phyloP scores from a whole-genome alignment of 768 basidiomycete genomes.

The Erythrobasidium yunnanense region DNA sequence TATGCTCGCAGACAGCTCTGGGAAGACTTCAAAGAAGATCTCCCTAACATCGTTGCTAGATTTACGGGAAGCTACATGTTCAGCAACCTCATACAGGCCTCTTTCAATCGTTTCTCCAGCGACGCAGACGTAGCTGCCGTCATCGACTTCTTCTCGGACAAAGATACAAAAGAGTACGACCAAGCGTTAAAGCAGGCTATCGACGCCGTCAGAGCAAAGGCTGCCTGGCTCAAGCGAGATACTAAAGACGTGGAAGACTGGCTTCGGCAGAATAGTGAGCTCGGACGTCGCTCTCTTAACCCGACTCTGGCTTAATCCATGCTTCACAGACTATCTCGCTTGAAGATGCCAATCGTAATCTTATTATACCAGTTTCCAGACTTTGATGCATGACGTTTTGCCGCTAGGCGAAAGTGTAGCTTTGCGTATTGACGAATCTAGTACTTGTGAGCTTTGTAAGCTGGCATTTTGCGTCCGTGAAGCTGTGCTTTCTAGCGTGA shows the following conservation, averaged over 20 bases:
- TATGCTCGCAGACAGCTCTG: slow-evolving; percentile 50
- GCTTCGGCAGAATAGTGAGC: slow-evolving; percentile 32
- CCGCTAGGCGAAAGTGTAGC: too few relatives aligned
- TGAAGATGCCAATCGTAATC: too few relatives aligned
- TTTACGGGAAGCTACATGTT: slow-evolving; percentile 62
- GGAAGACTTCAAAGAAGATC: slow-evolving; percentile 45
- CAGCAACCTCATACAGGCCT: slow-evolving; percentile 40
- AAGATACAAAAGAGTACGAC: slow-evolving; percentile 52
- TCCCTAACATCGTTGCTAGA: slow-evolving; percentile 46
- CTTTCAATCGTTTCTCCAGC: slow-evolving; percentile 51
- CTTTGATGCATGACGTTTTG: too few relatives aligned
- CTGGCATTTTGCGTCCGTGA: too few relatives aligned
- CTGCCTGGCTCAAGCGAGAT: slow-evolving; percentile 51
- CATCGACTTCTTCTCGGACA: slow-evolving; percentile 65
- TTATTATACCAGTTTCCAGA: too few relatives aligned
- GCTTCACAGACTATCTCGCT: too few relatives aligned
- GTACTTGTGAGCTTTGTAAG: too few relatives aligned
- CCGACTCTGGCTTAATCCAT: too few relatives aligned
- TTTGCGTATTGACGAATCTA: too few relatives aligned
- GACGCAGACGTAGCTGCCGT: slow-evolving; percentile 56
- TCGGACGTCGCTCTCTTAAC: too few relatives aligned
- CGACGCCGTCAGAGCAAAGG: slow-evolving; percentile 56
- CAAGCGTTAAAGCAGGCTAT: slow-evolving; percentile 56
- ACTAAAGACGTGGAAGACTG: slow-evolving; percentile 35
- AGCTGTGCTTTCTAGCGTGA: too few relatives aligned